These are phyloP conservation scores for Gossypium davidsonii DNA, from an alignment of 441 rosid genomes.

Conservation along the genomic window DNA sequence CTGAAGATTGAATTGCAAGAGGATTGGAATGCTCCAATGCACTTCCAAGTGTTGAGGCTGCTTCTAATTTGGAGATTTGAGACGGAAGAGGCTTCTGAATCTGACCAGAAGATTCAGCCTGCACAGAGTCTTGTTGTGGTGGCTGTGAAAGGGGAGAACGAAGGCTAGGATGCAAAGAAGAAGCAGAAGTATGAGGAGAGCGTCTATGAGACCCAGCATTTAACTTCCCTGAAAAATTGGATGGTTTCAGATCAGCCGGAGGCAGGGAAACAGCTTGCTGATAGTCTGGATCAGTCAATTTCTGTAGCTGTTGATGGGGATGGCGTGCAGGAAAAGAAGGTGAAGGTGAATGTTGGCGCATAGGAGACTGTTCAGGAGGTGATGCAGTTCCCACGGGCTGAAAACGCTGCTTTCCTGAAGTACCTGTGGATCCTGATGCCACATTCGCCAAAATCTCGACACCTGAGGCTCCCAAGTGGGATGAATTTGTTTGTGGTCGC, in stretches of 20 bases:
- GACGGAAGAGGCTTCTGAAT: constrained; percentile 27
- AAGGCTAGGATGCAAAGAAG: constrained; percentile 29
- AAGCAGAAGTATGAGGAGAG: constrained; percentile 24
- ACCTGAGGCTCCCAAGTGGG: constrained; percentile 34
- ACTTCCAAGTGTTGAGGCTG: constrained; percentile 27
- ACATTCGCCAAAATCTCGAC: constrained; percentile 34
- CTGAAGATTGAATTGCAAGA: constrained; percentile 35
- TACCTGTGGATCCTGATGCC: constrained; percentile 38
- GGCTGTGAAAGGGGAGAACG: constrained; percentile 25
- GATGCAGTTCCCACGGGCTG: constrained; percentile 33
- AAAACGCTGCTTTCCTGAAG: constrained; percentile 33
- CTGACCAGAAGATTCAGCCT: constrained; percentile 37
- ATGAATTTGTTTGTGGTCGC: constrained; percentile 35
- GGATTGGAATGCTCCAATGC: constrained; percentile 30
- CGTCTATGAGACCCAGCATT: constrained; percentile 19
- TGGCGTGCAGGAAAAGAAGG: constrained; percentile 32
- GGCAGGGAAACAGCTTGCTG: constrained; percentile 21
- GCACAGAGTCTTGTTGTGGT: constrained; percentile 21
- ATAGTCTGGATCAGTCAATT: constrained; percentile 43
- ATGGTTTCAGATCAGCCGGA: no score
- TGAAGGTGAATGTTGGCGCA: constrained; percentile 34
- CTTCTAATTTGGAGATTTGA: constrained; percentile 31
- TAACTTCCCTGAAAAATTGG: constrained; percentile 35
- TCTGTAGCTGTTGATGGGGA: constrained; percentile 32
- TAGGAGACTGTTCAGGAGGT: constrained; percentile 39